Conservation (phyloP, 768 basidiomycete species). For the Lyophyllum semitale region DNA sequence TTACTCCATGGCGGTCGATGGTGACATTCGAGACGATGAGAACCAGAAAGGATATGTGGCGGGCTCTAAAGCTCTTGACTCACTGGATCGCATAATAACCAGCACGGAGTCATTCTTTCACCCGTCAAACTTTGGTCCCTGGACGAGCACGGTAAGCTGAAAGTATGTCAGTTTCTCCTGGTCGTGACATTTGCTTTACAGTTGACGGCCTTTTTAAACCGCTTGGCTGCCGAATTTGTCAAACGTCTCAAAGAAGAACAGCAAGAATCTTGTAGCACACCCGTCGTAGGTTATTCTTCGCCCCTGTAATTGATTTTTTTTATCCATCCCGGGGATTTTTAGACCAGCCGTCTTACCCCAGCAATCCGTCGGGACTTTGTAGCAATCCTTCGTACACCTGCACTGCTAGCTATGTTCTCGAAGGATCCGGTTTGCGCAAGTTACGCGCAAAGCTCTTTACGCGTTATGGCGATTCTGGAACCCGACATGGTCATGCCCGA, state of each 20-base stretch:
- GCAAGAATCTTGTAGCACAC: conserved; percentile 74
- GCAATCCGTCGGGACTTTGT: conserved; percentile 84
- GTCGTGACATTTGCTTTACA: conserved; percentile 24
- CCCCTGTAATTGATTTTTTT: not conserved
- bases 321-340: not conserved
- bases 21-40: conserved; percentile 51
- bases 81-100: conserved; percentile 84
- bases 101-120: conserved; percentile 96
- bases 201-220: conserved; percentile 74
- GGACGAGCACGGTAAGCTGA: conserved; percentile 64
- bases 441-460: conserved; percentile 81
- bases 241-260: conserved; percentile 83
- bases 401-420: conserved; percentile 88
- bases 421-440: conserved; percentile 81
- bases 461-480: conserved; percentile 76
- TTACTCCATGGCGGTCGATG: conserved; percentile 88
- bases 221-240: conserved; percentile 72
- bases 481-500: conserved; percentile 88
- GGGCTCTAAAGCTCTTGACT: conserved; percentile 87
- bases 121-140: conserved; percentile 87
- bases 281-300: conserved; percentile 46
- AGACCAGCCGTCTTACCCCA: conserved; percentile 80
- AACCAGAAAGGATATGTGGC: conserved; percentile 62
- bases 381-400: conserved; percentile 77
- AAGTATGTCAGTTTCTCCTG: not conserved